These are phyloP conservation scores for Elymus sibiricus DNA, from an alignment of 176 grass and related monocot genomes.

Conservation along the genomic window DNA sequence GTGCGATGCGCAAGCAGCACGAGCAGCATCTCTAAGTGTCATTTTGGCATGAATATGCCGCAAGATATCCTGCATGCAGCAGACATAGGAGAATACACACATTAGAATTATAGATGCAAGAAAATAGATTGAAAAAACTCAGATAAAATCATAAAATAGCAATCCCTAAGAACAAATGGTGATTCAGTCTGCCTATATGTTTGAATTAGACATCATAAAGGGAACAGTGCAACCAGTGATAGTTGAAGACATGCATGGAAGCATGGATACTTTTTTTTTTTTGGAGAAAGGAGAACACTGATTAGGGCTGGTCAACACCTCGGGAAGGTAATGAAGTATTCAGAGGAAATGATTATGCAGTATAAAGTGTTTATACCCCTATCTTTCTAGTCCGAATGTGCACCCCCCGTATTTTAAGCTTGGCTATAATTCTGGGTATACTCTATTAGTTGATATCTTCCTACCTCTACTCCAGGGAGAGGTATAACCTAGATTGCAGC, in stretches of 20 bases:
- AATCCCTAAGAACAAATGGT: neutral
- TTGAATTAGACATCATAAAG: neutral
- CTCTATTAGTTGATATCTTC: neutral
- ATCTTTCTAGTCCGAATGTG: neutral
- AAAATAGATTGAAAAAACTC: neutral
- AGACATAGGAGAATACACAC: neutral
- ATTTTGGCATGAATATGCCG: neutral
- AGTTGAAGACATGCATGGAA: neutral
- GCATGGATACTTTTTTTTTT: neutral
- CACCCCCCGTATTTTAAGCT: neutral
- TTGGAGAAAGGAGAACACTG: neutral
- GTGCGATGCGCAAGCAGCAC: constrained; percentile 12
- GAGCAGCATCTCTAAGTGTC: constrained; percentile 15
- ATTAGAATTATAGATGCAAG: neutral
- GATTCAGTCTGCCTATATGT: neutral
- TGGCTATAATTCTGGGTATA: neutral
- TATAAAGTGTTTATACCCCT: neutral
- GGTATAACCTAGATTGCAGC: neutral
- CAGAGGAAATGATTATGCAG: neutral
- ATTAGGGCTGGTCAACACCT: neutral
- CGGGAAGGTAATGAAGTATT: neutral
- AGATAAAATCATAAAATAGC: neutral
- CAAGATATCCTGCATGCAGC: constrained; percentile 17
- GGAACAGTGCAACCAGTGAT: neutral
- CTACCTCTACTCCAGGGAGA: neutral